A percentile compares a stretch with the other conserved stretches of the same genome.
These are phyloP conservation scores for Apium graveolens DNA, from an alignment of 129 eudicot genomes.

Conservation along the genomic window DNA sequence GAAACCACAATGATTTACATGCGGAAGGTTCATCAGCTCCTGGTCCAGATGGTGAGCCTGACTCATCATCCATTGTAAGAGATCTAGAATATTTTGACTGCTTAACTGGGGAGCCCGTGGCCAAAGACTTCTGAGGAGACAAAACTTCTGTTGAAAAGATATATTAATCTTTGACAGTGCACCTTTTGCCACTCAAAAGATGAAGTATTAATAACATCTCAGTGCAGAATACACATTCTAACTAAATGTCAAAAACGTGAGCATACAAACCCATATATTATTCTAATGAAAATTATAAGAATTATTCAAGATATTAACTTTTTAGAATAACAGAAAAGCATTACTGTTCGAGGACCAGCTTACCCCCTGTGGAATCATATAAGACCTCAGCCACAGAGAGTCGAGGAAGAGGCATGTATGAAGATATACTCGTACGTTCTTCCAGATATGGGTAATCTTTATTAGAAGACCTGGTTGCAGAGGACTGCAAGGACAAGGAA, in stretches of 20 bases:
- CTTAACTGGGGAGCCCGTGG: constrained; percentile 34
- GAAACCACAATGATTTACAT: constrained; percentile 45
- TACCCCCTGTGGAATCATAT: constrained; percentile 67
- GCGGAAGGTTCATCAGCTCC: constrained; percentile 64
- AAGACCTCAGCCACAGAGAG: constrained; percentile 72
- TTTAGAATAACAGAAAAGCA: background rate
- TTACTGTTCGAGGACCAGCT: constrained; percentile 17
- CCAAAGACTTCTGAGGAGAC: constrained; percentile 39
- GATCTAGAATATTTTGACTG: constrained; percentile 38
- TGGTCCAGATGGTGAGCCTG: constrained; percentile 34
- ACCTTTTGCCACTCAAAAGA: constrained; percentile 6
- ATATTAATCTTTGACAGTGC: constrained; percentile 1
- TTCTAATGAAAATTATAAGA: background rate
- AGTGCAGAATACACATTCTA: background rate
- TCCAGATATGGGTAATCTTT: constrained; percentile 55
- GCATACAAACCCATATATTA: background rate
- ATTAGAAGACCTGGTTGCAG: constrained; percentile 57
- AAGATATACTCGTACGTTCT: constrained; percentile 55
- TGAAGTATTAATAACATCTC: background rate
- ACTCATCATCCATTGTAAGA: constrained; percentile 45
- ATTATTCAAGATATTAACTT: background rate
- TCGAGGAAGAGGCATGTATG: constrained; percentile 58
- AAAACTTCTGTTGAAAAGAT: constrained; percentile 32
- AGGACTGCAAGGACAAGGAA: constrained; percentile 76
- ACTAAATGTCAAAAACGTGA: background rate